These are phyloP conservation scores for Taphrina sp. DNA, from an alignment of 1,139 yeast species.

Conservation along the genomic window DNA sequence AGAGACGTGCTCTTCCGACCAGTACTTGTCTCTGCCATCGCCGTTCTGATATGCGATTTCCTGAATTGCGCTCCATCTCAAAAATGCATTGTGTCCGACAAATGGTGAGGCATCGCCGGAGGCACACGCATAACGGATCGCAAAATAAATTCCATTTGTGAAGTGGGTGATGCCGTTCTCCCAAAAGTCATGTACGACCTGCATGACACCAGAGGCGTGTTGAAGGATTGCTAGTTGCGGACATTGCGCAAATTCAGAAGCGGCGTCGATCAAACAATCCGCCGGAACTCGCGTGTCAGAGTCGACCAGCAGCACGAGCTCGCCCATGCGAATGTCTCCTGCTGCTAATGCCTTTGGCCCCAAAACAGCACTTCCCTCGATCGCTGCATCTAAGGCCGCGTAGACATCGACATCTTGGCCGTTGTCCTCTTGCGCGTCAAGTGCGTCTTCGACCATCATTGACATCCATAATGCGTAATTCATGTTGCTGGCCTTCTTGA, in stretches of 20 bases:
- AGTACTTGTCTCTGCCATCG: slow-evolving; percentile 27
- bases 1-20: slow-evolving; percentile 36
- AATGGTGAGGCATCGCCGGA: slow-evolving; percentile 37
- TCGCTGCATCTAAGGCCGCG: slow-evolving; percentile 7
- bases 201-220: slow-evolving; percentile 36
- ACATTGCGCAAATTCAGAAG: slow-evolving; percentile 35
- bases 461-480: slow-evolving; percentile 30
- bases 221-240: slow-evolving; percentile 37
- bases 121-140: slow-evolving; percentile 34
- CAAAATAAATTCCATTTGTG: slow-evolving; percentile 35
- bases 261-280: slow-evolving; percentile 37
- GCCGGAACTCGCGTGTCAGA: slow-evolving; percentile 37
- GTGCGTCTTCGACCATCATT: slow-evolving; percentile 34
- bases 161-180: slow-evolving; percentile 36
- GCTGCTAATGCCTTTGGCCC: slow-evolving; percentile 33
- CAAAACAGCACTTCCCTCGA: slow-evolving; percentile 19
- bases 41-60: slow-evolving; percentile 20
- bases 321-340: slow-evolving; percentile 37
- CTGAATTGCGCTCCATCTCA: slow-evolving; percentile 36
- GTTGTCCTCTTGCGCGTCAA: slow-evolving; percentile 33
- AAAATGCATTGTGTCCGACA: slow-evolving; percentile 37
- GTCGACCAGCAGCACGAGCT: slow-evolving; percentile 35
- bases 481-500: slow-evolving; percentile 31
- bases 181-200: slow-evolving; percentile 34
- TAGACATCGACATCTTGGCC: too few relatives aligned